Evolutionary conservation across 495 filamentous ascomycete genomes (phyloP), one percentile per base, ranked within the genome.

Genomic region (Hypoxylon trugodes): DNA sequence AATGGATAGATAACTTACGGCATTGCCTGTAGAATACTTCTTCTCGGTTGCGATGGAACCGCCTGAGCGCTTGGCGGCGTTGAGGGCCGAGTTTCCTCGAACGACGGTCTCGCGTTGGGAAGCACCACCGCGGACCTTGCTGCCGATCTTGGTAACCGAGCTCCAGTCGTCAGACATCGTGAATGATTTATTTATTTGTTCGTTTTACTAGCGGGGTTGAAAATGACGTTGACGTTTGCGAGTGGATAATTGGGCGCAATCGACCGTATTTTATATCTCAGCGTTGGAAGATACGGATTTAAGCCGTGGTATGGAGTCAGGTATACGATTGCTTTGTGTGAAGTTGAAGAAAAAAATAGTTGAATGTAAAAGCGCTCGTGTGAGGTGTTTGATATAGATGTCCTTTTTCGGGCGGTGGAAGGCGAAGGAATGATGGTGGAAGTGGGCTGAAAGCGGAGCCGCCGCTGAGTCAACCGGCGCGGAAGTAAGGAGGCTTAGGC

Each of bases 61-160:
- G 36, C 95, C 95, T 26, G 81, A 82, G 28, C 95, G 85, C 77
- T 90, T 88, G 13, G 95, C 95, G 53, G 93, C 93, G 78, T 99
- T 99, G 65, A 95, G 76, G 36, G 93, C 93, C 33, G 87, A 83
- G 74, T 90, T 90, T 71, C 95, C 91, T 77, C 88, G 86, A 72
- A 98, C 82, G 66, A 96, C 92, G 3, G 89, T 96, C 82, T 97
- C 91, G 61, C 90, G 90, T 41, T 83, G 73, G 41, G 78, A 81
- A 25, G 76, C 80, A 63, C 85, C 90, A 37, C 85, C 79, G 66
- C 84, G 83, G 69, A 84, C 80, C 78, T 90, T 93, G 82, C 84
- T 88, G 66, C 95, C 95, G 72, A 99, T 99, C 85, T 92, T 96
- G 73, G 93, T 96, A 65, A 90, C 89, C 62, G 81, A 76, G 68